Base-by-base conservation (phyloP, 1,284 basidiomycete genomes). In the Retiboletus flavoniger region DNA sequence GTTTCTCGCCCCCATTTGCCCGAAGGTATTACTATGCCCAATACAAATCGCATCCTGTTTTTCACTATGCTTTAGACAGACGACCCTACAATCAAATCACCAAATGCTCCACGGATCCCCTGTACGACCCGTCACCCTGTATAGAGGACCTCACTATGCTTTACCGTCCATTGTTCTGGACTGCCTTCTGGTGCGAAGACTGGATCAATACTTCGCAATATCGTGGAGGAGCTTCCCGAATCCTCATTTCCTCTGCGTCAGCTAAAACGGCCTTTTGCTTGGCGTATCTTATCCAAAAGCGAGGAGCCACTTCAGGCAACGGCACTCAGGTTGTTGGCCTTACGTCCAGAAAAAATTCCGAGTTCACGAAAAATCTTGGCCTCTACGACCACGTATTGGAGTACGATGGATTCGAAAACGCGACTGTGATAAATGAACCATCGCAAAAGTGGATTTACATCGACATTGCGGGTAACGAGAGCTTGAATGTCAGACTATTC, bases 91-190 rank as follows among this genome's bases (percentile, higher is more conserved):
- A 87, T 55, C 81, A 83, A 59, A 72, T 87, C 47, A 76, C 76
- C 16, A 79, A 84, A 16, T 86, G 85, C 57, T 68, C 74, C 3
- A 62, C 65, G 7, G 84, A 87, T 57, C 74, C 78, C 1, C 73
- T 81, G 48, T 84, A 85, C 55, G 71, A 74, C 17, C 67, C 78
- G 0, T 73, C 74, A 0, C 70, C 76, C 0, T 55, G 61, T 3
- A 66, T 69, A 1, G 85, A 87, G 63, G 84, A 84, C 60, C 69
- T 84, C 34, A 79, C 77, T 0, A 85, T 86, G 84, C 75, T 87
- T 16, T 87, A 83, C 57, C 78, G 83, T 0, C 84, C 84, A 0
- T 70, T 86, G 7, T 85, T 84, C 66, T 86, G 84, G 84, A 86
- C 84, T 0, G 76, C 84, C 2, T 86, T 78, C 60, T 86, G 84